Evolutionary conservation across 2,329 filamentous ascomycete genomes (phyloP).

Genomic region (Metarhizium robertsii): DNA sequence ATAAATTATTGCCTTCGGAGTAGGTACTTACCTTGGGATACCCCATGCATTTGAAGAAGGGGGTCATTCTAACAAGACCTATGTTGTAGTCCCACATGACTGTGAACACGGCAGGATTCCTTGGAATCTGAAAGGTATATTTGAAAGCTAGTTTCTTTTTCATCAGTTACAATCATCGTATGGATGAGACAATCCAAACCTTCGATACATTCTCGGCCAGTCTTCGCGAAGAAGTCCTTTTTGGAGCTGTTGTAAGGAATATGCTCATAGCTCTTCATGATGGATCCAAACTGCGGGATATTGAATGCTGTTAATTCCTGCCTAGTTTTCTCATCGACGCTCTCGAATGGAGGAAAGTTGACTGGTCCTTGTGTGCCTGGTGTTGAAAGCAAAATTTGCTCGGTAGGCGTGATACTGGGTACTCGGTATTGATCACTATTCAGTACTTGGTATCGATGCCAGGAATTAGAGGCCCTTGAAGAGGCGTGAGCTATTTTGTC

Average conservation of each 20-base stretch:
- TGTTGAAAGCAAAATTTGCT: background rate
- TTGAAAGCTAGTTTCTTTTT: slow-evolving; percentile 54
- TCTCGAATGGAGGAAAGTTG: slow-evolving; percentile 66
- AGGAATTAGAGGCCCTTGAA: background rate
- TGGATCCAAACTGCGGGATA: slow-evolving; percentile 56
- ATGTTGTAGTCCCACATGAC: slow-evolving; percentile 98
- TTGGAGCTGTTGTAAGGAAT: slow-evolving; percentile 95
- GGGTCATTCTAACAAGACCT: slow-evolving; percentile 86
- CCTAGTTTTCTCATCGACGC: slow-evolving; percentile 46
- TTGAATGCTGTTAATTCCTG: slow-evolving; percentile 53
- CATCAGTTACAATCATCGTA: background rate
- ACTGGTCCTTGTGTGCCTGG: slow-evolving; percentile 20
- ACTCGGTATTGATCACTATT: background rate
- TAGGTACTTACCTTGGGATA: slow-evolving; percentile 64
- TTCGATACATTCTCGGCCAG: slow-evolving; percentile 80
- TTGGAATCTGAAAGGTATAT: slow-evolving; percentile 69
- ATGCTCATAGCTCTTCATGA: slow-evolving; percentile 55
- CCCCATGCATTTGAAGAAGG: slow-evolving; percentile 84
- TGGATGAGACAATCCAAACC: slow-evolving; percentile 38
- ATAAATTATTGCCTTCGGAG: background rate
- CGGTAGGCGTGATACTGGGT: background rate
- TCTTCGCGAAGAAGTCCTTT: slow-evolving; percentile 77
- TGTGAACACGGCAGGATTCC: slow-evolving; percentile 55
- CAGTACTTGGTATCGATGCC: background rate
- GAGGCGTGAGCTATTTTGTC: background rate